Evolutionary conservation across 352 stramenopile genomes (phyloP).

Genomic region (Globisporangium canariense): DNA sequence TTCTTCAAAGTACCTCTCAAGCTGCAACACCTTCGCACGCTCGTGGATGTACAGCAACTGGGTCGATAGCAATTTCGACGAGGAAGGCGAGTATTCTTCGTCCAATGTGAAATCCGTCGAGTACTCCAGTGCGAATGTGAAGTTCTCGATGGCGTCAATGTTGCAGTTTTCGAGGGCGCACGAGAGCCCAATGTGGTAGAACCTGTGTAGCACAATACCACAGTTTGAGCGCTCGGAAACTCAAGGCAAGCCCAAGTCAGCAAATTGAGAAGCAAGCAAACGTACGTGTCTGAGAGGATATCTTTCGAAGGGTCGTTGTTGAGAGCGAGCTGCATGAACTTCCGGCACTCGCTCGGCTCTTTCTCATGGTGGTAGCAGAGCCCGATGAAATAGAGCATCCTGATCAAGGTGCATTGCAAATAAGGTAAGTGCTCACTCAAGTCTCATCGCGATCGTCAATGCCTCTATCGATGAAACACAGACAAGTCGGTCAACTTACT

Average conservation of each 20-base stretch:
- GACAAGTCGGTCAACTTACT: constrained; percentile 7
- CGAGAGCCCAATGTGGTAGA: constrained; percentile 71
- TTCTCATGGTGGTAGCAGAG: constrained; percentile 60
- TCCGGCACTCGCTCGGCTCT: constrained; percentile 41
- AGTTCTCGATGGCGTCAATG: constrained; percentile 67
- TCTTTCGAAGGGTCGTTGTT: constrained; percentile 19
- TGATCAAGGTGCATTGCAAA: constrained; percentile 9
- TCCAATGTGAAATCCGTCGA: constrained; percentile 14
- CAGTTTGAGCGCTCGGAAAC: background rate
- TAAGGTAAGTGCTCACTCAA: background rate
- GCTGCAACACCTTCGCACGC: constrained; percentile 70
- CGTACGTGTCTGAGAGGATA: constrained; percentile 61
- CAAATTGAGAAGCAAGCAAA: constrained; percentile 1
- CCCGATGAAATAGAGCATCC: constrained; percentile 61
- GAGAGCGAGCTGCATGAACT: constrained; percentile 45
- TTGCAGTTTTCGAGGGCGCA: constrained; percentile 42
- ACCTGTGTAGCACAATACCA: constrained; percentile 22
- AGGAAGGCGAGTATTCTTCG: constrained; percentile 1
- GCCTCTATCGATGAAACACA: background rate
- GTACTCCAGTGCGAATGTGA: constrained; percentile 42
- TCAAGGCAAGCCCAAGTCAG: background rate
- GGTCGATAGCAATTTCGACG: constrained; percentile 12
- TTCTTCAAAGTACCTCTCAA: constrained; percentile 68
- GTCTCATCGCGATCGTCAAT: background rate
- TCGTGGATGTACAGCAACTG: constrained; percentile 64